Evolutionary conservation across 2,329 filamentous ascomycete species (phyloP), one percentile per base, ranked within the genome.

Genomic region (Fusarium sarcochroum): DNA sequence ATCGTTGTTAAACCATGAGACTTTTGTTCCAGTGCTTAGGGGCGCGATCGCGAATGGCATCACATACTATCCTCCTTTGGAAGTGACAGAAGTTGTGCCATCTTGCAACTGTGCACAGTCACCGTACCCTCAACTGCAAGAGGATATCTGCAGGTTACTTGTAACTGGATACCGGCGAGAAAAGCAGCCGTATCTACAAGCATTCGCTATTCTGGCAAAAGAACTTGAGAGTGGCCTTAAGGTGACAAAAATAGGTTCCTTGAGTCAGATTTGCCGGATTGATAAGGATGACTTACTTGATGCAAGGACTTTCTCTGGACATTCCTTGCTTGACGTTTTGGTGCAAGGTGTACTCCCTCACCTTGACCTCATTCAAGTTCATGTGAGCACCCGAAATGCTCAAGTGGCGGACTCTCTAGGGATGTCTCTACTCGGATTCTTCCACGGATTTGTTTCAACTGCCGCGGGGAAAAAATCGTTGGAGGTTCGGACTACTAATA

Each of bases 71-170:
- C 38, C 52, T 1, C 4, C 17, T 7, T n/a, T 2, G 7, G 13
- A 30, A 18, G 2, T 2, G 3, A 3, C 11, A 17, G 9, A 1
- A 35, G 21, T 8, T 4, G 10, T 30, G 27, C 5, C 27, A 30
- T 9, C 14, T 13, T 47, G 41, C 32, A 1, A 7, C 1, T 54
- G 51, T 17, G n/a, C 1, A 15, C 4, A n/a, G 6, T 7, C 5
- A 1, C 3, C 5, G 11, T 11, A 3, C 21, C 18, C 1, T 14
- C 11, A 11, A 6, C 2, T 30, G 2, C n/a, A 7, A 2, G 4
- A 15, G 4, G 51, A 54, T 14, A 14, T 54, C 0, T 54, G 41
- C n/a, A 15, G 10, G 3, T 3, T 54, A 3, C 15, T 45, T 14
- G 7, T 6, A 13, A 11, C 9, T 45, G 42, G 42, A 6, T 45